Evolutionary conservation across 306 rosid species (phyloP), one percentile per base, ranked within the genome.

Genomic region (Trifolium pratense): DNA sequence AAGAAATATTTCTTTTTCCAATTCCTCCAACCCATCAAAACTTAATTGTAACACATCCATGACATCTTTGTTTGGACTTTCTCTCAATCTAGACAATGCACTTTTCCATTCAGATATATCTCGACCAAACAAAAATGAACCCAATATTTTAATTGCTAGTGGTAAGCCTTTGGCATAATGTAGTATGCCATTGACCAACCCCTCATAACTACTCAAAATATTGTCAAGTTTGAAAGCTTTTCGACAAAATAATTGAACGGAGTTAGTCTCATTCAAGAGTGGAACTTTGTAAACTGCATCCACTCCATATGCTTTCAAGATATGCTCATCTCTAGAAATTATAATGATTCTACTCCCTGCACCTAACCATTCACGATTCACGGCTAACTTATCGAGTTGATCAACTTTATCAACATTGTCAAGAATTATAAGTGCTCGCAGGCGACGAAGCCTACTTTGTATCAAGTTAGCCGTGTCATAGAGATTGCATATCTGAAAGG

Each of bases 81-180:
- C 61, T 55, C 61, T 55, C 61, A 21, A 55, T 55, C 61, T 55
- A 3, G 14, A 15, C 32, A 55, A 55, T 21, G 61, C 32, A 55
- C 61, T 55, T 55, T 6, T 5, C 17, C 60, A 53, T 20, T 53
- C 60, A 3, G 2, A 20, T 6, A 53, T 21, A 17, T 53, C 3
- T 20, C 31, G 60, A 10, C 3, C 60, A 53, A 1, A 53, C 60
- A 53, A 20, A 53, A 53, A 20, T 3, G 26, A 18, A 3, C 60
- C 60, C 2, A 53, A 10, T 53, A 12, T 10, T 53, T 11, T 11
- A 20, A 53, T 9, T 20, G 60, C 60, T 20, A 53, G 60, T 9
- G 60, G 60, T 2, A 53, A 25, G 15, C 60, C 60, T 20, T 20
- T 4, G 2, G 31, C 5, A 53, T 53, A 53, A 0, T 1, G 0